Evolutionary conservation across 2,329 filamentous ascomycete species (phyloP), one percentile per base, ranked within the genome.

Genomic region (Colletotrichum sp.): DNA sequence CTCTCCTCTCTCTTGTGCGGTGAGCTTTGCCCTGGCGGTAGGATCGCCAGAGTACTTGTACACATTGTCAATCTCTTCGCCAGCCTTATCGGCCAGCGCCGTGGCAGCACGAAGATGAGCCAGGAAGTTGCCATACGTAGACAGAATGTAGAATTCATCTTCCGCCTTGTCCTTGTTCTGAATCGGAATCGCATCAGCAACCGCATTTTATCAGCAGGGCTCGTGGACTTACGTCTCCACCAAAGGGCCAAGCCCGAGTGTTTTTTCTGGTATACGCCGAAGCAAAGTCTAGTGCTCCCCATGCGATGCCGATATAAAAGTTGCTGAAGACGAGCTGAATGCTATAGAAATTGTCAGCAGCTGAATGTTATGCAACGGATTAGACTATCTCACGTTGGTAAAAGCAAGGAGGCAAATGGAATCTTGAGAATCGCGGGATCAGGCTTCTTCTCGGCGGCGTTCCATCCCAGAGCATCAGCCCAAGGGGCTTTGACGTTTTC

Each of bases 251-350:
- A 0, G 92, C 84, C 1, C 92, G 87, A 0, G 92, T 94, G 26
- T 83, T 83, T 28, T 86, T 87, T 3, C 82, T 82, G 0, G 92
- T 94, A 76, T 93, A 94, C 30, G 87, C 86, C 0, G 87, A 82
- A 1, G 90, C 91, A 58, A 87, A 87, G 9, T 88, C 84, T 0
- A 93, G 84, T 0, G 91, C 89, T 1, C 92, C 91, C 58, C 88
- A 86, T 0, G 91, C 89, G 75, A 93, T 93, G 3, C 91, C 91
- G 2, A 93, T 84, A 80, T 93, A 93, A 79, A 93, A 91, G 80
- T 93, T 93, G 79, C 86, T 87, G 82, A 93, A 93, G n/a, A 92
- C 89, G 0, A 93, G 87, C 80, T 93, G 91, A 74, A 93, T 92
- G 0, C 86, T 89, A 36, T 14, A 7, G 34, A 36, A 1, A 0